phyloP scores from a whole-genome alignment of 352 stramenopile species.

The Globisporangium nodosum region DNA sequence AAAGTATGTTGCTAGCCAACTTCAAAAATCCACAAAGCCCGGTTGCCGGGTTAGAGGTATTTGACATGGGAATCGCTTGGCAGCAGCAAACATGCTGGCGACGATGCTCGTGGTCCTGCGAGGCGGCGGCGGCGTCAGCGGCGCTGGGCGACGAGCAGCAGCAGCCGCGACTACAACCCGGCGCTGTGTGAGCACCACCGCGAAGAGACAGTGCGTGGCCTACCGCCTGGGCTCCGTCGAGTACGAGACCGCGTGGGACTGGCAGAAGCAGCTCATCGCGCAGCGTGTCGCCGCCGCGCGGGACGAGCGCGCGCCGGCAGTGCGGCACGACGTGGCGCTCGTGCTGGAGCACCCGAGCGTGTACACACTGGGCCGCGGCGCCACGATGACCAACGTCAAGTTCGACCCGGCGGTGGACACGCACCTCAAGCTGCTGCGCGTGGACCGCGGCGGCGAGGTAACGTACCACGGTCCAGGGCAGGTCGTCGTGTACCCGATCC shows the following conservation, averaged over 20 bases:
- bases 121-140: too few species aligned
- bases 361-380: conserved; percentile 95
- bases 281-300: conserved; percentile 56
- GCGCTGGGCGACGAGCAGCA: background rate
- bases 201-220: conserved; percentile 32
- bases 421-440: conserved; percentile 88
- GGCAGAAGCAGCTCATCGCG: conserved; percentile 86
- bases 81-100: background rate
- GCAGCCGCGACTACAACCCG: too few species aligned
- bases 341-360: conserved; percentile 95
- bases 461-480: conserved; percentile 98
- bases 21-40: background rate
- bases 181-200: background rate
- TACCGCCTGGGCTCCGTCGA: conserved; percentile 68
- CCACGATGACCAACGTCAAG: conserved; percentile 59
- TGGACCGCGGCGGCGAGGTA: conserved; percentile 98
- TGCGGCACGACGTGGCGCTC: conserved; percentile 78
- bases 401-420: conserved; percentile 49
- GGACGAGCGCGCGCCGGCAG: conserved; percentile 30
- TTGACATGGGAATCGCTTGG: too few species aligned
- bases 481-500: conserved; percentile 96
- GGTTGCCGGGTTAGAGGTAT: background rate
- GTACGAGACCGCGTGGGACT: conserved; percentile 84
- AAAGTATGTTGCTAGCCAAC: background rate
- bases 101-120: background rate